Conservation (phyloP, 139 green algal species). For the Pseudopediastrum boryanum region DNA sequence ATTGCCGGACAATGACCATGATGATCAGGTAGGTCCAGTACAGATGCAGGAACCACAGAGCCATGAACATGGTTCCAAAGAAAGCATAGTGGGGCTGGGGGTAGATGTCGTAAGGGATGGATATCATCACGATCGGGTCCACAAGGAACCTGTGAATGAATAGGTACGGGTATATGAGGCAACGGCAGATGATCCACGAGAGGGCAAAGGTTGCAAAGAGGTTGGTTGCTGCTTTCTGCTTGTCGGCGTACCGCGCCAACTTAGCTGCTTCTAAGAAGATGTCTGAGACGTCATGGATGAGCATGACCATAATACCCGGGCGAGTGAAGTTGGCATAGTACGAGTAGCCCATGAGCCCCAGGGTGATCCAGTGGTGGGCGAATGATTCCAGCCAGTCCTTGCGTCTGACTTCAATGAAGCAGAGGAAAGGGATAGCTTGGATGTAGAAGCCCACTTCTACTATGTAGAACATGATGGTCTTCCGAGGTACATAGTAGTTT, state of each 20-base stretch:
- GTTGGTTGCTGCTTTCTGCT: constrained; percentile 30
- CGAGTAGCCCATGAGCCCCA: constrained; percentile 76
- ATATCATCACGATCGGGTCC: constrained; percentile 43
- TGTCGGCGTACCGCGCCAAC: constrained; percentile 68
- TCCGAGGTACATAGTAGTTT: constrained; percentile 48
- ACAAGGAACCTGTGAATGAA: constrained; percentile 58
- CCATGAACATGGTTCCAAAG: constrained; percentile 77
- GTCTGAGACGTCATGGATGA: constrained; percentile 88
- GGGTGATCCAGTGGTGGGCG: constrained; percentile 84
- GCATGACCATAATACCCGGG: constrained; percentile 81
- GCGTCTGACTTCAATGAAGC: constrained; percentile 50
- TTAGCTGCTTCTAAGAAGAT: constrained; percentile 90
- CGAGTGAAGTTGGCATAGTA: constrained; percentile 73
- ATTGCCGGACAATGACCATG: constrained; percentile 48
- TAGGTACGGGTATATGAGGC: constrained; percentile 64
- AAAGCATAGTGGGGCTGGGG: constrained; percentile 81
- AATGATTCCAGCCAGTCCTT: constrained; percentile 86
- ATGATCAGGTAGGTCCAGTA: constrained; percentile 90
- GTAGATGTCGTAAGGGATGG: constrained; percentile 58
- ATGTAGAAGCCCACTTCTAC: constrained; percentile 84
- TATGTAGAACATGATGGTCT: constrained; percentile 75
- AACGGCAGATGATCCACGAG: constrained; percentile 69
- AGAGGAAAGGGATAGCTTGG: not conserved
- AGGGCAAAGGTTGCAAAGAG: constrained; percentile 70
- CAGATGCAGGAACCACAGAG: constrained; percentile 81